Base-by-base conservation (phyloP, 2,329 filamentous ascomycete species). In the Alternaria sp. region DNA sequence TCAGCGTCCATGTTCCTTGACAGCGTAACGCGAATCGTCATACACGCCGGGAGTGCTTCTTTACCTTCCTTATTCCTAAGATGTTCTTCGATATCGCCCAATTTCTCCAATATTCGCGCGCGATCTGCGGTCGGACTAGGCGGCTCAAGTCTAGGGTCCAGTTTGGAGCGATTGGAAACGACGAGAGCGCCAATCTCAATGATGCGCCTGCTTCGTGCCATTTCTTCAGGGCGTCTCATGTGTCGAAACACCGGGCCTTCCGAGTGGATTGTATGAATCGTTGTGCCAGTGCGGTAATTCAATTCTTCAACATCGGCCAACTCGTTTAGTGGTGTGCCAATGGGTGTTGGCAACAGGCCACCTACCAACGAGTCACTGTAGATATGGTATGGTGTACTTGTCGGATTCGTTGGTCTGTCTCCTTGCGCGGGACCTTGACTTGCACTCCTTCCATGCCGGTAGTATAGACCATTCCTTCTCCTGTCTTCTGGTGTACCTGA, bases 121-220 rank as follows among this genome's bases (percentile, higher is more conserved):
- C 34, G 42, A 12, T 54, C 4, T 11, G 34, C 7, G 12, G 9
- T 38, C 34, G 44, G 22, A n/a, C 24, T 20, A 24, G 11, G 2
- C 18, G 38, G 20, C 32, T 56, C 36, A 26, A 63, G 39, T 11
- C 36, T 46, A 11, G 60, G 54, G 22, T 61, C 56, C 20, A 65
- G 22, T 16, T 48, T 54, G 3, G 20, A 28, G 5, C 47, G 58
- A 5, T 61, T 62, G 24, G 68, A 26, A 16, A 73, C 70, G 28
- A 64, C 66, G 61, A 76, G 66, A 4, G 73, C 72, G 8, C 75
- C 75, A 14, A 77, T 67, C 46, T 77, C 69, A 38, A 77, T 73
- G 24, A 77, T 62, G 14, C 63, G 63, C 7, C 51, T 48, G 49
- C 74, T 75, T 16, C 62, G 51, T 14, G 51, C 51, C 5, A 66